Base-by-base conservation (phyloP, 345 rosid genomes). In the Gossypium mustelinum region DNA sequence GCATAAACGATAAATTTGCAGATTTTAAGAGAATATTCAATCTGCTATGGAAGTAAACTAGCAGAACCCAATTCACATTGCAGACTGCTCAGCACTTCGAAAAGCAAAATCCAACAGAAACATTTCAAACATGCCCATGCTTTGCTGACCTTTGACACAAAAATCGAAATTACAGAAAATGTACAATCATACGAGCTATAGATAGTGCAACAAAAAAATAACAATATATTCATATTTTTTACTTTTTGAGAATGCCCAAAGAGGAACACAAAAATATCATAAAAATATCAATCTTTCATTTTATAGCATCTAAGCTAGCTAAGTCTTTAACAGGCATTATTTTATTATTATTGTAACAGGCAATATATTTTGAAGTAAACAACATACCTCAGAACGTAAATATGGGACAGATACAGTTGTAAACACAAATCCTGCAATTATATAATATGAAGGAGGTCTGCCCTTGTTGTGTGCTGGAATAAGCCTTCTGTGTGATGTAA, bases 391-490 rank as follows among this genome's bases (percentile, higher is more conserved):
- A 25, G 76, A 73, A 60, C 65, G 13, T 17, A 69, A 69, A 68
- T 47, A 68, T 47, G 71, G 71, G 24, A 68, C 92, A 68, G 90
- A 86, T 48, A 89, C 88, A 2, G 85, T 79, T 24, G 86, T 9
- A 73, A 90, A 88, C 56, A 90, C 90, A 83, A 90, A 88, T 75
- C 94, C 92, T 34, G 90, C 94, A 60, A 90, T 73, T 39, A 90
- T 90, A 81, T 86, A 88, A 80, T 88, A 90, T 0, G 92, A 84
- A 63, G 94, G 94, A 58, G 89, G 86, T 72, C 64, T 86, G 48
- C 90, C 92, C 61, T 80, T 85, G 76, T 77, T 86, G 77, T 90
- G 92, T 59, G 92, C 83, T 27, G 90, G 92, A 77, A 90, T 75
- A 44, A 90, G 89, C 81, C 86, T 81, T 72, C 81, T 84, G 70